Evolutionary conservation across 75 land plant genomes (phyloP).

Genomic region (Pinus albicaulis): DNA sequence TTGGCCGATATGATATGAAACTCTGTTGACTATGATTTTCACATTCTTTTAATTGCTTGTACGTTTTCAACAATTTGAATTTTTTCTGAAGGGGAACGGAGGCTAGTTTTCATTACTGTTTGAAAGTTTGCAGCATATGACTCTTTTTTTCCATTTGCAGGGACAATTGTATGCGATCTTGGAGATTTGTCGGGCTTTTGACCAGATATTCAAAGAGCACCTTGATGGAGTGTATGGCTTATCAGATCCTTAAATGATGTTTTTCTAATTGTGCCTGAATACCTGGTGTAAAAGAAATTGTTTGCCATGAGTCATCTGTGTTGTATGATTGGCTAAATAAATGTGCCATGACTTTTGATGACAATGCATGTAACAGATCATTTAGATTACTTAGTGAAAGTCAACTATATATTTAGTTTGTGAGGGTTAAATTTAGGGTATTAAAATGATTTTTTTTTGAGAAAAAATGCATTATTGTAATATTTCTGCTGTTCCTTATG

Average conservation of each 20-base stretch:
- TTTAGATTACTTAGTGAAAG: no score
- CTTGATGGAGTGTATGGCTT: conserved; percentile 85
- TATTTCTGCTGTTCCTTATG: no score
- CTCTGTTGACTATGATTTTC: no score
- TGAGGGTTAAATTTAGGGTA: no score
- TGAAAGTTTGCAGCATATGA: neutral
- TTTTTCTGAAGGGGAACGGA: no score
- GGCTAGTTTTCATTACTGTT: no score
- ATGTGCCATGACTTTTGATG: neutral
- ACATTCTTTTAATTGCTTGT: no score
- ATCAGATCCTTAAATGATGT: neutral
- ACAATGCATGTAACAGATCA: neutral
- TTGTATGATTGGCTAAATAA: neutral
- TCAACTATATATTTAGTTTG: no score
- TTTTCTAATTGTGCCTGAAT: neutral
- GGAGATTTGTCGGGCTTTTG: conserved; percentile 93
- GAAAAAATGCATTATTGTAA: no score
- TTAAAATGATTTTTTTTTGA: no score
- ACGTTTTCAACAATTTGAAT: neutral
- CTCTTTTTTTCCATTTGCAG: conserved; percentile 34
- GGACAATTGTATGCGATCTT: conserved; percentile 82
- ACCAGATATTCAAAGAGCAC: conserved; percentile 86
- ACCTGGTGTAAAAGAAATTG: neutral
- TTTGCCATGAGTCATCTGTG: neutral
- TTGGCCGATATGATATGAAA: no score